Conservation (phyloP, 306 rosid species). For the Cucumis cinereus region DNA sequence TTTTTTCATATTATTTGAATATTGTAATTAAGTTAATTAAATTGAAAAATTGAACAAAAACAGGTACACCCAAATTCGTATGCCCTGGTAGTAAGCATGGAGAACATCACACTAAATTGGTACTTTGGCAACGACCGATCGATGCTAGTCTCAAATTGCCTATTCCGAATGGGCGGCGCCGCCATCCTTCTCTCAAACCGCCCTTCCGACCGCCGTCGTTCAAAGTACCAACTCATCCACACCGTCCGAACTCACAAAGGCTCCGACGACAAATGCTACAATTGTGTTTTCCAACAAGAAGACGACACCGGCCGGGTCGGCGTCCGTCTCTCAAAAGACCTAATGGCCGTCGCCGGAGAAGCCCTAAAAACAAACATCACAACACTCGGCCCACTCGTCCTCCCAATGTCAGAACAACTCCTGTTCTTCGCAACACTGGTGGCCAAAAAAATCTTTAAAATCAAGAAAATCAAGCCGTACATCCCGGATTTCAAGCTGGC, state of each 20-base stretch:
- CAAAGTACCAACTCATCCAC: slow-evolving; percentile 75
- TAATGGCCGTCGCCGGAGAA: slow-evolving; percentile 80
- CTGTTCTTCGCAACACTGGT: slow-evolving; percentile 49
- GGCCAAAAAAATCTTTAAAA: slow-evolving; percentile 43
- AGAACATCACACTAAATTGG: slow-evolving; percentile 84
- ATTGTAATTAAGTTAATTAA: too few species aligned
- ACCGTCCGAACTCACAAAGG: slow-evolving; percentile 79
- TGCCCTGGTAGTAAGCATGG: slow-evolving; percentile 79
- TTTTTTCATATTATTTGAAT: too few species aligned
- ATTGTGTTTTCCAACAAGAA: slow-evolving; percentile 62
- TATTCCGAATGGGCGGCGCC: slow-evolving; percentile 77
- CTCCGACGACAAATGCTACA: slow-evolving; percentile 45
- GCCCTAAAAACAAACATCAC: slow-evolving; percentile 82
- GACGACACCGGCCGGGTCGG: slow-evolving; percentile 48
- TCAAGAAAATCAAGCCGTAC: slow-evolving; percentile 54
- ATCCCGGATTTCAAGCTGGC: slow-evolving; percentile 82
- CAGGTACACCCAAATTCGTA: slow-evolving; percentile 76
- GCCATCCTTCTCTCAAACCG: slow-evolving; percentile 73
- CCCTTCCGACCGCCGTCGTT: slow-evolving; percentile 25
- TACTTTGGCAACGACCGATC: slow-evolving; percentile 79
- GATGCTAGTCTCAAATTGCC: slow-evolving; percentile 78
- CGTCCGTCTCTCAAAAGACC: slow-evolving; percentile 61
- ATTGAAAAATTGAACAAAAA: too few species aligned
- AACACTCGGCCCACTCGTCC: slow-evolving; percentile 71
- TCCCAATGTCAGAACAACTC: slow-evolving; percentile 81